Evolutionary conservation across 2,329 filamentous ascomycete genomes (phyloP).

Genomic region (Monilinia fructicola): DNA sequence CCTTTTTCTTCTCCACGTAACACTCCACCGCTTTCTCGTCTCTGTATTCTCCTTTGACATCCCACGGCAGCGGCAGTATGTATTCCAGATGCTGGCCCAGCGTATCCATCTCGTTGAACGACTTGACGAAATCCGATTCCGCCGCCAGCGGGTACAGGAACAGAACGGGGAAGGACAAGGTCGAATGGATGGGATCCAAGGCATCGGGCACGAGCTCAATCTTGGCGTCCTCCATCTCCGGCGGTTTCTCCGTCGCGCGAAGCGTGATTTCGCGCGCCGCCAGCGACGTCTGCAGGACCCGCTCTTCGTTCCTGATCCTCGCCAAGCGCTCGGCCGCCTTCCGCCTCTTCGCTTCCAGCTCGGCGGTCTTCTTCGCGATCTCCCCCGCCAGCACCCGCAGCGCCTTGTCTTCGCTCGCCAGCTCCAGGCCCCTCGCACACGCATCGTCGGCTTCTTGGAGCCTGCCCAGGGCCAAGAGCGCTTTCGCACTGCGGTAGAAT

Average conservation of each 20-base stretch:
- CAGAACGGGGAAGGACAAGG: conserved; percentile 73
- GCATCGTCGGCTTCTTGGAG: conserved; percentile 78
- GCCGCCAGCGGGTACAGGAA: conserved; percentile 80
- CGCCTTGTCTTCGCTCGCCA: conserved; percentile 70
- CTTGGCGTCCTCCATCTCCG: conserved; percentile 82
- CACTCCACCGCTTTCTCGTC: conserved; percentile 73
- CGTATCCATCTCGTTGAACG: conserved; percentile 73
- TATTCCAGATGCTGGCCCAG: conserved; percentile 79
- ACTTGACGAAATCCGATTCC: conserved; percentile 89
- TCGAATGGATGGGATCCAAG: conserved; percentile 64
- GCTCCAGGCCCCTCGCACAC: conserved; percentile 67
- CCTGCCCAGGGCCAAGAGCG: conserved; percentile 76
- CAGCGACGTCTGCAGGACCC: conserved; percentile 65
- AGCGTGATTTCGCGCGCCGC: conserved; percentile 68
- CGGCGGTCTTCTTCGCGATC: conserved; percentile 58
- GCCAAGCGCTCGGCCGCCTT: conserved; percentile 57
- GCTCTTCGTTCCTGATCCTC: conserved; percentile 55
- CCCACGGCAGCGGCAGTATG: conserved; percentile 88
- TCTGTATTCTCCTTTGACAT: conserved; percentile 65
- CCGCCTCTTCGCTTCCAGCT: conserved; percentile 55
- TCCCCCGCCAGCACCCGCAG: conserved; percentile 63
- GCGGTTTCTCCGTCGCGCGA: conserved; percentile 66
- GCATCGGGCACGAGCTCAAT: conserved; percentile 71
- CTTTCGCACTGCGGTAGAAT: conserved; percentile 78
- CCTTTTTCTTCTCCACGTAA: conserved; percentile 79